Evolutionary conservation across 768 basidiomycete genomes (phyloP).

Genomic region (Goffeauzyma gilvescens): DNA sequence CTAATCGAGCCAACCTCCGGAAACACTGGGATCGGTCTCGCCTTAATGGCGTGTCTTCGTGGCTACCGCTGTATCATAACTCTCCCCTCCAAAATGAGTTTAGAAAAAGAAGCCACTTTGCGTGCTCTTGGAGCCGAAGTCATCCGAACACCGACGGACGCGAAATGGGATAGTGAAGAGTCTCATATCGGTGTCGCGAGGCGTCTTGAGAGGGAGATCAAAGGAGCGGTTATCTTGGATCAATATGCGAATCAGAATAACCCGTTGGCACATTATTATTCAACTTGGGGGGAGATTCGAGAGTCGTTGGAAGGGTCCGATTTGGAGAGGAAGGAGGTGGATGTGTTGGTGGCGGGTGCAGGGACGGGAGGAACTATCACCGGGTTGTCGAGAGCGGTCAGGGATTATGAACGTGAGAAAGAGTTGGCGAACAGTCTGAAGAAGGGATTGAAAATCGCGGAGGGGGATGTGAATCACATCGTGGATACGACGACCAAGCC

Average conservation of each 20-base stretch:
- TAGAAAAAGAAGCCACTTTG: slow-evolving; percentile 84
- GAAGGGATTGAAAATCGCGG: slow-evolving; percentile 48
- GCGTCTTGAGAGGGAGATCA: slow-evolving; percentile 56
- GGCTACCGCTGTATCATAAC: slow-evolving; percentile 37
- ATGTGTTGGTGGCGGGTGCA: slow-evolving; percentile 64
- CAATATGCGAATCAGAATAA: slow-evolving; percentile 59
- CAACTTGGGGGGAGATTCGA: slow-evolving; percentile 83
- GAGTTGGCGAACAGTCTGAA: slow-evolving; percentile 52
- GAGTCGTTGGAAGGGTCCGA: slow-evolving; percentile 43
- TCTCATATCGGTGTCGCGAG: slow-evolving; percentile 87
- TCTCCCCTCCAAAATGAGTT: slow-evolving; percentile 85
- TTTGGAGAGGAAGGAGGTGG: slow-evolving; percentile 29
- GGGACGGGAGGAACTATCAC: slow-evolving; percentile 92
- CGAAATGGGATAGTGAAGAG: slow-evolving; percentile 70
- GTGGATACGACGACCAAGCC: not conserved
- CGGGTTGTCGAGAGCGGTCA: slow-evolving; percentile 36
- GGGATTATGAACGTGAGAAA: slow-evolving; percentile 9
- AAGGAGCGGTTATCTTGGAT: slow-evolving; percentile 71
- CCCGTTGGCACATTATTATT: slow-evolving; percentile 72
- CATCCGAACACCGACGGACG: slow-evolving; percentile 76
- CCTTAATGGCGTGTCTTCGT: slow-evolving; percentile 84
- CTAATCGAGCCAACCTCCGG: slow-evolving; percentile 65
- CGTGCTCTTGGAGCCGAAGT: slow-evolving; percentile 86
- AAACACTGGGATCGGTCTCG: slow-evolving; percentile 55
- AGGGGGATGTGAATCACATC: slow-evolving; percentile 34